Evolutionary conservation across 805 yeast genomes (phyloP), one percentile per base, ranked within the genome.

Genomic region (Vanderwaltozyma yarrowii): DNA sequence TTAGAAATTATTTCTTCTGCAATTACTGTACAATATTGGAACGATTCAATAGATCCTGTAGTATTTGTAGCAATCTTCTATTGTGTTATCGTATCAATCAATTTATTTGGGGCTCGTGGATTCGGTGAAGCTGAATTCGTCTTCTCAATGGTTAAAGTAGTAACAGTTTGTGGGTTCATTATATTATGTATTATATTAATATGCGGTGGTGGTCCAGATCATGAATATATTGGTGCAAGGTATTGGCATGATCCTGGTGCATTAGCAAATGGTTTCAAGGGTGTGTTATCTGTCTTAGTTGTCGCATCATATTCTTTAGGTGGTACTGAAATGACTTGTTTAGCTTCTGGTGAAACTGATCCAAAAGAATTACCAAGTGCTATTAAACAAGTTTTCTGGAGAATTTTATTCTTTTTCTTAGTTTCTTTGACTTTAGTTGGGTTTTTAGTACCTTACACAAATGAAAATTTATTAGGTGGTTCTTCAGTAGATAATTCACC

Each of bases 261-360:
- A 73, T 71, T 74, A 46, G 67, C 72, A 23, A 54, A 65, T 45
- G 74, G 76, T 7, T 62, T 78, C 55, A 78, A 77, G 56, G 85
- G 85, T 42, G 76, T 78, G 34, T 71, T 76, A 47, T 65, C 79
- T 1, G 82, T 76, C 14, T 70, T 80, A 41, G 78, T 79, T 31
- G 73, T 79, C 26, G 86, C 88, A 16, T 84, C 86, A 1, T 81
- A 79, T 54, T 70, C 84, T 14, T 80, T 76, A 52, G 75, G 80
- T 32, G 88, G 89, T 40, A 73, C 83, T 13, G 89, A 80, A 60
- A 64, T 81, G 45, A 72, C 74, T 19, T 81, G 84, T 34, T 62
- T 80, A 30, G 81, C 85, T 4, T 80, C 86, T 17, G 87, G 86
- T 12, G 89, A 81, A 60, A 69, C 86, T 5, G 71, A 62, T 18